These are phyloP conservation scores for Tricholoma terreum DNA, from an alignment of 768 basidiomycete species.

Conservation along the genomic window DNA sequence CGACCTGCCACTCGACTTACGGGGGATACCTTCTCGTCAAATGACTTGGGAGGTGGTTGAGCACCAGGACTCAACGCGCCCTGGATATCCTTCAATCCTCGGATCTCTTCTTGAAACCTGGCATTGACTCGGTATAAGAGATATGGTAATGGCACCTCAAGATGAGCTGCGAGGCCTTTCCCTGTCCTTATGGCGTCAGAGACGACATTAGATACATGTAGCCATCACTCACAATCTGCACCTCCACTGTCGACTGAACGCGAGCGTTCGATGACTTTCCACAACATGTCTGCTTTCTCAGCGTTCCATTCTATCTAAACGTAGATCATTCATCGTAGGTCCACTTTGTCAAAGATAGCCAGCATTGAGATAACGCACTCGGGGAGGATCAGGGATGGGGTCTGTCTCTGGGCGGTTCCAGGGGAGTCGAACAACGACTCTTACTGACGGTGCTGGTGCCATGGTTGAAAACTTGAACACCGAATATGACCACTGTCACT, in stretches of 20 bases:
- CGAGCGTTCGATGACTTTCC: constrained; percentile 83
- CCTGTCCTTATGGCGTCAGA: constrained; percentile 40
- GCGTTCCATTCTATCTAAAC: constrained; percentile 78
- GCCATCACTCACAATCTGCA: constrained; percentile 65
- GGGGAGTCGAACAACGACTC: constrained; percentile 78
- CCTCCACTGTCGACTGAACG: constrained; percentile 68
- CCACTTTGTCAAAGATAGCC: background rate
- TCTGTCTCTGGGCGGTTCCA: constrained; percentile 69
- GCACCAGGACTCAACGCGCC: constrained; percentile 53
- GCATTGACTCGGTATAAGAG: constrained; percentile 81
- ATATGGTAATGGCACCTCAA: constrained; percentile 81
- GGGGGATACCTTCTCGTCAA: constrained; percentile 29
- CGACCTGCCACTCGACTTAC: constrained; percentile 27
- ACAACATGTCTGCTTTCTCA: constrained; percentile 81
- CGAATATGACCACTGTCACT: background rate
- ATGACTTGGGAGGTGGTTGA: constrained; percentile 32
- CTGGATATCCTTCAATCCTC: constrained; percentile 69
- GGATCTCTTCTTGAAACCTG: constrained; percentile 82
- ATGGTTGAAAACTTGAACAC: constrained; percentile 11
- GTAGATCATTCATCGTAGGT: constrained; percentile 9
- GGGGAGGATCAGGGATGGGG: constrained; percentile 61
- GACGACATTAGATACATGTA: constrained; percentile 2
- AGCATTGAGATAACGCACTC: constrained; percentile 41
- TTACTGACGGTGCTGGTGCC: constrained; percentile 40
- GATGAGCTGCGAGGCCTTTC: constrained; percentile 78